Evolutionary conservation across 768 basidiomycete species (phyloP), one percentile per base, ranked within the genome.

Genomic region (Pleurotus tuber-regium): DNA sequence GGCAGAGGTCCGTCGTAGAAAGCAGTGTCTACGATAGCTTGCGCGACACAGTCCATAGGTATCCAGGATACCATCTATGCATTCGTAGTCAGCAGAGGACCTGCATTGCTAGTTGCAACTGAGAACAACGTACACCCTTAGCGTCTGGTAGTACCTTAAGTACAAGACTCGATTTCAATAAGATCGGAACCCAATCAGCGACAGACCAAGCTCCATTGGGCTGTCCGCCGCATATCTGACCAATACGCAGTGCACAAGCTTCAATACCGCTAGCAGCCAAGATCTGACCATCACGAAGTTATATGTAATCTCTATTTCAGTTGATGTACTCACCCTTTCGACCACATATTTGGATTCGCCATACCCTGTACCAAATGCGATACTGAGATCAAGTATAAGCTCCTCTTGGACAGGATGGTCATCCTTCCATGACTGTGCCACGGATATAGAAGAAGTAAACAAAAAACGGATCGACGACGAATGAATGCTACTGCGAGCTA

Each of bases 61-160:
- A 71, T 50, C 70, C 70, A 76, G 9, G 71, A 68, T 1, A 70
- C 50, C 6, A 66, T 39, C 70, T 73, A 28, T 7, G 12, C 18
- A 5, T 39, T 14, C 2, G n/a, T 16, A 11, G n/a, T 26, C n/a
- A 28, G 19, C 10, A 11, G 23, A n/a, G n/a, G n/a, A n/a, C n/a
- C n/a, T n/a, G n/a, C n/a, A n/a, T n/a, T n/a, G n/a, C n/a, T n/a
- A n/a, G n/a, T n/a, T n/a, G n/a, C n/a, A n/a, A n/a, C n/a, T n/a
- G n/a, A n/a, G n/a, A n/a, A n/a, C n/a, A 9, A 62, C 58, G 52
- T 43, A 68, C 64, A 16, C 63, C 64, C 28, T 36, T 9, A 8
- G 54, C 47, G 19, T 58, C 47, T 2, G 65, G 66, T 7, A 69
- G 50, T 5, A 48, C 51, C 2, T 55, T 57, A 11, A 68, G 39